Evolutionary conservation across 768 basidiomycete species (phyloP).

Genomic region (Mycena rebaudengoi): DNA sequence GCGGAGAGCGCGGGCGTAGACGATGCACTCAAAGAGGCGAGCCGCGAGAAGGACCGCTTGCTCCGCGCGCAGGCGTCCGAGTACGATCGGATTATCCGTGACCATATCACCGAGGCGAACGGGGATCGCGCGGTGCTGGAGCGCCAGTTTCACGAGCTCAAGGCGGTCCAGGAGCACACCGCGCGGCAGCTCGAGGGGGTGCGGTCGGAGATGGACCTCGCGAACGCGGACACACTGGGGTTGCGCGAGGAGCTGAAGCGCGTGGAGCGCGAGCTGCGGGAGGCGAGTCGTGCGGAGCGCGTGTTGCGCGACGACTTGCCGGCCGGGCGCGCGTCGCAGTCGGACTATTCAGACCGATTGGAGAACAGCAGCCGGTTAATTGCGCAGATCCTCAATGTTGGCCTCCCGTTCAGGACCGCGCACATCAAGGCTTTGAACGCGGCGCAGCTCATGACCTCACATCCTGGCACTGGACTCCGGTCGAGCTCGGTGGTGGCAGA

Average conservation of each 20-base stretch:
- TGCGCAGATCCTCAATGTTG: conserved; percentile 84
- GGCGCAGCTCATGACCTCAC: conserved; percentile 64
- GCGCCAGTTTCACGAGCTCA: conserved; percentile 82
- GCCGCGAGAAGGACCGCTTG: conserved; percentile 81
- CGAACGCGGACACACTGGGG: conserved; percentile 71
- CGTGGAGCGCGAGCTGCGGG: conserved; percentile 73
- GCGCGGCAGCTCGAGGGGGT: conserved; percentile 72
- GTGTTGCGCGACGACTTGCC: conserved; percentile 79
- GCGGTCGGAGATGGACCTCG: conserved; percentile 66
- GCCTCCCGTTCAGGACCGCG: conserved; percentile 78
- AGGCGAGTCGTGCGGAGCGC: conserved; percentile 71
- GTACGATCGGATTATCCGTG: conserved; percentile 72
- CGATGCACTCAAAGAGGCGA: conserved; percentile 70
- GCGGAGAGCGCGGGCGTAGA: conserved; percentile 78
- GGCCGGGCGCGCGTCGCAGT: conserved; percentile 72
- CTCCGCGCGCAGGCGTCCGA: conserved; percentile 77
- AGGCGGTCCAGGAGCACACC: conserved; percentile 66
- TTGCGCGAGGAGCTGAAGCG: conserved; percentile 79
- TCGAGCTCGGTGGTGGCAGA: conserved; percentile 54
- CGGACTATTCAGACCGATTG: conserved; percentile 70
- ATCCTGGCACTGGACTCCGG: conserved; percentile 58
- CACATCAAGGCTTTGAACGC: conserved; percentile 76
- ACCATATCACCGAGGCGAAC: conserved; percentile 92
- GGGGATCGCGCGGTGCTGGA: conserved; percentile 94
- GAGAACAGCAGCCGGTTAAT: conserved; percentile 74